Evolutionary conservation across 768 basidiomycete genomes (phyloP).

Genomic region (Boletus reticulatus): DNA sequence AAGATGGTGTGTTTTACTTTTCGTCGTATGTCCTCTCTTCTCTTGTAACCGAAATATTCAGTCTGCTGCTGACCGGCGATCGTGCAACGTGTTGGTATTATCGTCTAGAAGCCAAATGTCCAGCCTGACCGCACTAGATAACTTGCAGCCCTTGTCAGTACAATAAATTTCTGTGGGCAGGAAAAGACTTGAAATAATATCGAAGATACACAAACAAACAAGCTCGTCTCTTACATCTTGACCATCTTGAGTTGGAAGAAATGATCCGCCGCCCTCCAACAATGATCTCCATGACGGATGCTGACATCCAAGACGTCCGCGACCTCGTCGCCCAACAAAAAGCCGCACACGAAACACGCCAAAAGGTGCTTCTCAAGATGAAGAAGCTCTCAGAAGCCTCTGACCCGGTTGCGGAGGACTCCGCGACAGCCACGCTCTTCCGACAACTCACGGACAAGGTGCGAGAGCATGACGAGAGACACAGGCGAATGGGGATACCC

Average conservation of each 20-base stretch:
- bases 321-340: conserved; percentile 54
- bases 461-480: conserved; percentile 28
- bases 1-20: no score
- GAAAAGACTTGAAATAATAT: no score
- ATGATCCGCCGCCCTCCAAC: conserved; percentile 82
- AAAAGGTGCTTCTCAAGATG: conserved; percentile 43
- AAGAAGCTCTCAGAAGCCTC: conserved; percentile 42
- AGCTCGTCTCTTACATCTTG: not conserved
- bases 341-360: conserved; percentile 38
- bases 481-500: conserved; percentile 27
- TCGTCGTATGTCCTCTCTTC: no score
- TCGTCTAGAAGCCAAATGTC: no score
- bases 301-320: conserved; percentile 77
- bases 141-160: no score
- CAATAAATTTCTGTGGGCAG: no score
- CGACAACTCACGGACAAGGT: conserved; percentile 19
- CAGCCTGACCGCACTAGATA: no score
- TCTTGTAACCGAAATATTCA: no score
- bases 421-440: conserved; percentile 11
- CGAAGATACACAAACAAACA: no score
- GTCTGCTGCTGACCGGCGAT: no score
- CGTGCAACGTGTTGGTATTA: no score
- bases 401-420: conserved; percentile 6
- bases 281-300: conserved; percentile 70
- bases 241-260: not conserved